A percentile compares a stretch with the other conserved stretches of the same genome.
phyloP scores from a whole-genome alignment of 805 yeast species.

The Soucietia sequanensis region DNA sequence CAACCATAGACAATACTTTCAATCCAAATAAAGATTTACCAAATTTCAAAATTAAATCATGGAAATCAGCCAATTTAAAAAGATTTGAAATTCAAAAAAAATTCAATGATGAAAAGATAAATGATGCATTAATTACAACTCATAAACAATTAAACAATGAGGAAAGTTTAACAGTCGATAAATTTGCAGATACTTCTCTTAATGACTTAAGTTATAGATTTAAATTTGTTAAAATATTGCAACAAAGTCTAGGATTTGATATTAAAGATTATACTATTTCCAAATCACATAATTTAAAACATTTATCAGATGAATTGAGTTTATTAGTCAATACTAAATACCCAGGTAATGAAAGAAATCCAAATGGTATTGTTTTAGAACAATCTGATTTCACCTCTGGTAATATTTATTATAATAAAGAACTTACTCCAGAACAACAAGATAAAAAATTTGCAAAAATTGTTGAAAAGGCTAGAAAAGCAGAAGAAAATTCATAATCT shows the following conservation, averaged over 20 bases:
- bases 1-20: constrained; percentile 20
- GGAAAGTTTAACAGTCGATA: too few species aligned
- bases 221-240: constrained; percentile 46
- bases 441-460: constrained; percentile 46
- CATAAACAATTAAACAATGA: constrained; percentile 16
- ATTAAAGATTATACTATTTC: constrained; percentile 53
- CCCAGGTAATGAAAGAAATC: constrained; percentile 64
- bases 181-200: neutral
- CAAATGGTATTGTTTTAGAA: constrained; percentile 70
- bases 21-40: constrained; percentile 30
- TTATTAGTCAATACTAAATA: constrained; percentile 40
- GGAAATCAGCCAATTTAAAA: constrained; percentile 30
- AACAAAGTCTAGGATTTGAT: constrained; percentile 46
- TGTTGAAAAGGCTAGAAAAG: constrained; percentile 41
- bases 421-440: constrained; percentile 46
- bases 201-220: constrained; percentile 51
- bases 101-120: constrained; percentile 15
- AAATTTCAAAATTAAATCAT: constrained; percentile 31
- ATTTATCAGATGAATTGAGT: constrained; percentile 37
- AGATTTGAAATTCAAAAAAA: constrained; percentile 2
- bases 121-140: constrained; percentile 22
- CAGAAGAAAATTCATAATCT: constrained; percentile 10
- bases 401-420: constrained; percentile 55
- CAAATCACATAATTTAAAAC: constrained; percentile 35
- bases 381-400: constrained; percentile 54